Percentiles rank a stretch among this genome's conserved stretches.
Evolutionary conservation across 2,329 filamentous ascomycete species (phyloP).

Genomic region (Alternaria alternata): DNA sequence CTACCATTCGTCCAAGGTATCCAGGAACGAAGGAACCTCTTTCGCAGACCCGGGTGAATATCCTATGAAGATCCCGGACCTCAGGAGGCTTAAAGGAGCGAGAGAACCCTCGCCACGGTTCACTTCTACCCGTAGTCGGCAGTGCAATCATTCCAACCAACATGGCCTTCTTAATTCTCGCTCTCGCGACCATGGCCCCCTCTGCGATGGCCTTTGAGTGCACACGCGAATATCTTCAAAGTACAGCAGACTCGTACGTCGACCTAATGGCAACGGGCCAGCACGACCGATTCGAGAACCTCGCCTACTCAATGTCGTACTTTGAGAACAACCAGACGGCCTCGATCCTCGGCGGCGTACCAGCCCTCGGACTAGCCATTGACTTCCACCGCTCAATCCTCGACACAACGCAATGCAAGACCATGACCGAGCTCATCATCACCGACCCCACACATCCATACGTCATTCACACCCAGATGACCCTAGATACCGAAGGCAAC

Average conservation of each 20-base stretch:
- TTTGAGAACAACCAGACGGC: slow-evolving; percentile 27
- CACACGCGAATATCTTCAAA: slow-evolving; percentile 15
- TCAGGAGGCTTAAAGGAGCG: not conserved
- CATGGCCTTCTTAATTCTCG: not conserved
- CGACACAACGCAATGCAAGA: slow-evolving; percentile 35
- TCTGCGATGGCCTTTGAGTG: slow-evolving; percentile 13
- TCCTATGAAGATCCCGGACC: not conserved
- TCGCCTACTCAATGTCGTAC: slow-evolving; percentile 28
- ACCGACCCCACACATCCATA: slow-evolving; percentile 30
- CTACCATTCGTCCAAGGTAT: slow-evolving; percentile 1
- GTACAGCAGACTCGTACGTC: slow-evolving; percentile 15
- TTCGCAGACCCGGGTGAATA: not conserved
- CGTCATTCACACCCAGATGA: slow-evolving; percentile 38
- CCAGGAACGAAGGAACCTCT: not conserved
- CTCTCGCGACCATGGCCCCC: not conserved
- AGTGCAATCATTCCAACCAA: not conserved
- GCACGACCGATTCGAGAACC: slow-evolving; percentile 27
- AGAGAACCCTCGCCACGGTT: not conserved
- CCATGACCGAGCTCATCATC: slow-evolving; percentile 36
- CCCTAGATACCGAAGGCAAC: slow-evolving; percentile 19
- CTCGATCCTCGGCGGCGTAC: slow-evolving; percentile 24
- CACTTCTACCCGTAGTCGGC: not conserved
- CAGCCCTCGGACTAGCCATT: slow-evolving; percentile 27
- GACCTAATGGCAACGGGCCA: slow-evolving; percentile 23
- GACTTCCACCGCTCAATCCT: slow-evolving; percentile 28